phyloP scores from a whole-genome alignment of 2,329 filamentous ascomycete species.

The Trichoderma sp. region DNA sequence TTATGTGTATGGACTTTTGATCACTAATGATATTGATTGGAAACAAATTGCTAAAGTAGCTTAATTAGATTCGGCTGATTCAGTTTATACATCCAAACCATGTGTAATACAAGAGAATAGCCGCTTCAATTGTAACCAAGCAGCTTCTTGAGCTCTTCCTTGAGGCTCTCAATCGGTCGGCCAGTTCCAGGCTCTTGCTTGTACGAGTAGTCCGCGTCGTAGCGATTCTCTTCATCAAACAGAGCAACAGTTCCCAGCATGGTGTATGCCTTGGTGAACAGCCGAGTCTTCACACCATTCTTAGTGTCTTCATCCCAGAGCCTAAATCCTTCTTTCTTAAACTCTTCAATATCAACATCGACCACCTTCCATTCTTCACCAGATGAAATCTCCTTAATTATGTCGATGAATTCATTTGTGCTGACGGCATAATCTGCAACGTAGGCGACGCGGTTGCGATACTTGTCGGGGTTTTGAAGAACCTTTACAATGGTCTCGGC shows the following conservation, averaged over 20 bases:
- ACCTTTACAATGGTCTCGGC: conserved; percentile 1
- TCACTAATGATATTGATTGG: background rate
- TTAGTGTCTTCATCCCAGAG: conserved; percentile 17
- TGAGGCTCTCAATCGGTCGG: background rate
- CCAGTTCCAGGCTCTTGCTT: conserved; percentile 20
- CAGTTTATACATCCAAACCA: background rate
- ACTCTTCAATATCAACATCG: background rate
- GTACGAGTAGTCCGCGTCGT: conserved; percentile 20
- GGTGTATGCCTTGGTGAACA: conserved; percentile 20
- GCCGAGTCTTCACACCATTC: conserved; percentile 13
- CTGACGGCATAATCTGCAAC: conserved; percentile 12
- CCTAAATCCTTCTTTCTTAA: background rate
- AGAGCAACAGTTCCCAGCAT: conserved; percentile 22
- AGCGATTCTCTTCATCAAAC: conserved; percentile 23
- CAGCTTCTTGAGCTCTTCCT: background rate
- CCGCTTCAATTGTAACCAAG: background rate
- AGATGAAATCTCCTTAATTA: background rate
- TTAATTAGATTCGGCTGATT: accelerated
- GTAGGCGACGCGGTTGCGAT: conserved; percentile 4
- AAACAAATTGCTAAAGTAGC: background rate
- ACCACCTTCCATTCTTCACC: background rate
- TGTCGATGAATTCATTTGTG: conserved; percentile 6
- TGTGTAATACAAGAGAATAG: background rate
- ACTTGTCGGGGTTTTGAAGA: background rate
- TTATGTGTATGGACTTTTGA: accelerated